Base-by-base conservation (phyloP, 2,329 filamentous ascomycete species). In the Pseudocercospora fuligena region DNA sequence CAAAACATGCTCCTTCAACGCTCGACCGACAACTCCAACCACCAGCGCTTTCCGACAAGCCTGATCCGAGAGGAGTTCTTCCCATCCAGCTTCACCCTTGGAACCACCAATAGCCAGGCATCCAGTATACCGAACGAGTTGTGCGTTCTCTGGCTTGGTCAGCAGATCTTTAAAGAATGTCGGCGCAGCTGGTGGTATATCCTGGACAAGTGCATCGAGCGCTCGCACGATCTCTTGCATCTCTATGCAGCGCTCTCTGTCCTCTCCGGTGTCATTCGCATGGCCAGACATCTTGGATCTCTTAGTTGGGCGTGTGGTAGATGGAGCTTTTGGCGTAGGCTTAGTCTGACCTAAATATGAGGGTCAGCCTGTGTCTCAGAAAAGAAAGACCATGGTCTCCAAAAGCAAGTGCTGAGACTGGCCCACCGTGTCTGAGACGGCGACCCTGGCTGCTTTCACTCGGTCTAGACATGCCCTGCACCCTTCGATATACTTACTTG, bases 1-100 rank as follows among this genome's bases (percentile, higher is more conserved):
- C 49, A 77, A 76, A 6, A 77, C 74, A 53, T 74, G 68, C 64
- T 75, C 75, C 64, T 76, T 74, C 62, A 78, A 64, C 14, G 69
- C 74, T 14, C 69, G 68, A 14, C 70, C 69, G n/a, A 77, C 63
- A 16, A 78, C 71, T 1, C 73, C 75, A 19, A 70, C 58, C 4
- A 75, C 69, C 31, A 78, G 59, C 2, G 74, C 74, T 27, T 67
- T 25, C 11, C 74, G 69, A 57, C 51, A 66, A 2, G 63, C 49
- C 4, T 19, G 14, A 7, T 72, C 53, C 11, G 36, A 47, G 33
- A 77, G 58, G 4, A 77, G 60, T 25, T 72, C 51, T 16, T 64
- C 33, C 76, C 76, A 78, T 23, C 67, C 67, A 3, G 68, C 47
- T 43, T 60, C 12, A 11, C 71, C 72, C 12, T 72, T 60, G 12